A percentile compares a stretch with the other conserved stretches of the same genome.
phyloP scores from a whole-genome alignment of 2,329 filamentous ascomycete species.

The Diaporthe velutina region DNA sequence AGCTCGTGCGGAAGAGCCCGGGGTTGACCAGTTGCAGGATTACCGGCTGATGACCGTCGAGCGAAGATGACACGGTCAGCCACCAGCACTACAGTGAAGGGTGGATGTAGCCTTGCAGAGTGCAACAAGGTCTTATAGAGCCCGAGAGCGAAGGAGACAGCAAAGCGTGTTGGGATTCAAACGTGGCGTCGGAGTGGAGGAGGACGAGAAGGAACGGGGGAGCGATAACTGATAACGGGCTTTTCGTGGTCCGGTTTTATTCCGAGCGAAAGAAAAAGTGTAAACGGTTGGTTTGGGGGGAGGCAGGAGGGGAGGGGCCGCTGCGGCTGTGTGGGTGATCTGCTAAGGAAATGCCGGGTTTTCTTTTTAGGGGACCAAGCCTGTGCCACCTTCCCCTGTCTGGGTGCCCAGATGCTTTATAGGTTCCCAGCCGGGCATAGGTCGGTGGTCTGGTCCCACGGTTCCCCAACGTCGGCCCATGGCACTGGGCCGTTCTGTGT shows the following conservation, averaged over 20 bases:
- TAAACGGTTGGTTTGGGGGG: constrained; percentile 5
- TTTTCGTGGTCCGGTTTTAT: constrained; percentile 31
- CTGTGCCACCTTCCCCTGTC: background rate
- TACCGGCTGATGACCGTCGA: constrained; percentile 21
- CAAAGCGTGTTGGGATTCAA: constrained; percentile 25
- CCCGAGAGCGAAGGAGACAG: constrained; percentile 26
- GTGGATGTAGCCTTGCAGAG: background rate
- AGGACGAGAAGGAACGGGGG: constrained; percentile 22
- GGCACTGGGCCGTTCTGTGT: background rate
- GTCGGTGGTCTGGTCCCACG: constrained; percentile 7
- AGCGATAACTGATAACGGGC: constrained; percentile 35
- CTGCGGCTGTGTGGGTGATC: constrained; percentile 2
- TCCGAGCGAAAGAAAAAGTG: constrained; percentile 28
- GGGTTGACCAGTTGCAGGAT: constrained; percentile 5
- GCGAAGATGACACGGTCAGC: constrained; percentile 32
- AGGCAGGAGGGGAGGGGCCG: too few species aligned
- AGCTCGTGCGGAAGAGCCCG: constrained; percentile 2
- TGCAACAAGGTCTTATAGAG: constrained; percentile 5
- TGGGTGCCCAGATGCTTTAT: constrained; percentile 3
- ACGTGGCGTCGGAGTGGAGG: constrained; percentile 31
- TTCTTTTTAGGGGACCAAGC: background rate
- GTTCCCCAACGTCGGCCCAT: constrained; percentile 2
- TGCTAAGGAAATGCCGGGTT: constrained; percentile 14
- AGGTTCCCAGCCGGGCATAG: background rate
- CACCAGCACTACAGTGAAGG: constrained; percentile 14